phyloP scores from a whole-genome alignment of 371 early-diverging fungal genomes.

The Mortierella sp. region DNA sequence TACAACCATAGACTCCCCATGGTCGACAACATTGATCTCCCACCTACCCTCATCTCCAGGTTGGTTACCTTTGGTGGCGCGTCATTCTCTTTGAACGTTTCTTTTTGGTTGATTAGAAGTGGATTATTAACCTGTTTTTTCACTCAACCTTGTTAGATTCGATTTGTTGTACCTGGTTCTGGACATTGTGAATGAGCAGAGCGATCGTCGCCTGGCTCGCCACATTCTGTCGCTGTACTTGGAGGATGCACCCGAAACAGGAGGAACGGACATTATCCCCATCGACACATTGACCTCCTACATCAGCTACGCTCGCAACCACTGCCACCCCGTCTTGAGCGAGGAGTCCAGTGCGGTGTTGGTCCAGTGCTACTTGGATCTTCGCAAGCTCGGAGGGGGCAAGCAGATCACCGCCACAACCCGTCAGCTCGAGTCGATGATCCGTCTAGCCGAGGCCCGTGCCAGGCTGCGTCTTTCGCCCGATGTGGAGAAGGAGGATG shows the following conservation, averaged over 20 bases:
- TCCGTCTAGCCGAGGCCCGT: constrained; percentile 98
- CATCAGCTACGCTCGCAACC: constrained; percentile 90
- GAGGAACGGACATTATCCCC: constrained; percentile 74
- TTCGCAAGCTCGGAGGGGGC: constrained; percentile 87
- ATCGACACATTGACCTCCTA: constrained; percentile 90
- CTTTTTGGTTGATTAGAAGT: neutral
- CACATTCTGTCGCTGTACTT: constrained; percentile 91
- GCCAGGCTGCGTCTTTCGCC: constrained; percentile 92
- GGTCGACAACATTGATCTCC: constrained; percentile 97
- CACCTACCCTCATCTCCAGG: constrained; percentile 96
- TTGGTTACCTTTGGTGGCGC: constrained; percentile 14
- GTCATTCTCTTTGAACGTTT: constrained; percentile 1
- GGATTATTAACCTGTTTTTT: neutral
- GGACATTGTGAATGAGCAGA: constrained; percentile 91
- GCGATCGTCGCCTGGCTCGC: constrained; percentile 89
- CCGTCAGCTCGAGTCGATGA: constrained; percentile 99
- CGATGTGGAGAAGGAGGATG: constrained; percentile 84
- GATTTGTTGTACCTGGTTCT: constrained; percentile 96
- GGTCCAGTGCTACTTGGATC: constrained; percentile 88
- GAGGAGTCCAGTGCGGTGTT: constrained; percentile 86
- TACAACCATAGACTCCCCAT: constrained; percentile 92
- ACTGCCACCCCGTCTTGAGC: constrained; percentile 86
- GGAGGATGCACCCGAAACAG: constrained; percentile 72
- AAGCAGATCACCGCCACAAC: constrained; percentile 98
- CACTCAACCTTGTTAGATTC: constrained; percentile 70